Evolutionary conservation across 805 yeast species (phyloP).

Genomic region (Candida patagonica): DNA sequence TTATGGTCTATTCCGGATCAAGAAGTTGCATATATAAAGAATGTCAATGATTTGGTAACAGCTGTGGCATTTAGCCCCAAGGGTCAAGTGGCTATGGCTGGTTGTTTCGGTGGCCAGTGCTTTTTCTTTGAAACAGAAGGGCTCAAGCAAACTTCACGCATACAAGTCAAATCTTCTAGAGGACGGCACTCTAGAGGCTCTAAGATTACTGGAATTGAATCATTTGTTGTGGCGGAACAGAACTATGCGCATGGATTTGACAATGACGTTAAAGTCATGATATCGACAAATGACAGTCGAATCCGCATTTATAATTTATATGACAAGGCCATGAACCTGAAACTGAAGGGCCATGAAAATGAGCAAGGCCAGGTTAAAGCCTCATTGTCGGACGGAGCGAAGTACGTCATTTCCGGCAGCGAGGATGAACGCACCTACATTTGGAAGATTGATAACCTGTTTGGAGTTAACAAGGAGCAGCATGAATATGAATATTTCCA

Average conservation of each 20-base stretch:
- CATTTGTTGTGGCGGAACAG: slow-evolving; percentile 19
- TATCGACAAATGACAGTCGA: slow-evolving; percentile 77
- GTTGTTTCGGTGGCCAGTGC: slow-evolving; percentile 71
- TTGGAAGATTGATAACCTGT: slow-evolving; percentile 46
- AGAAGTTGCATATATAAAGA: slow-evolving; percentile 49
- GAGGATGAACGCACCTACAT: slow-evolving; percentile 83
- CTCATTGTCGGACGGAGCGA: slow-evolving; percentile 44
- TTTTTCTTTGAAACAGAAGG: slow-evolving; percentile 55
- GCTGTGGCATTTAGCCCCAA: slow-evolving; percentile 65
- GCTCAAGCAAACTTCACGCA: slow-evolving; percentile 42
- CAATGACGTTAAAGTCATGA: slow-evolving; percentile 37
- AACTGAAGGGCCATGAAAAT: slow-evolving; percentile 67
- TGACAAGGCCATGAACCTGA: slow-evolving; percentile 47
- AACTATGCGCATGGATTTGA: slow-evolving; percentile 15
- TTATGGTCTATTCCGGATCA: slow-evolving; percentile 82
- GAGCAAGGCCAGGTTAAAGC: slow-evolving; percentile 67
- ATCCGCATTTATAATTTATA: slow-evolving; percentile 54
- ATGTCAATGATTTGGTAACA: slow-evolving; percentile 60
- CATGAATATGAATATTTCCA: slow-evolving; percentile 61
- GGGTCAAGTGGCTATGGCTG: slow-evolving; percentile 50
- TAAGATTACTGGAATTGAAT: slow-evolving; percentile 67
- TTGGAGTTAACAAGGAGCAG: slow-evolving; percentile 25
- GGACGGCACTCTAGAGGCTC: slow-evolving; percentile 35
- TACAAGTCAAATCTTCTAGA: slow-evolving; percentile 28
- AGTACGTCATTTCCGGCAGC: slow-evolving; percentile 63